These are phyloP conservation scores for Gaeumannomyces tritici DNA, from an alignment of 2,329 filamentous ascomycete species.

Conservation along the genomic window DNA sequence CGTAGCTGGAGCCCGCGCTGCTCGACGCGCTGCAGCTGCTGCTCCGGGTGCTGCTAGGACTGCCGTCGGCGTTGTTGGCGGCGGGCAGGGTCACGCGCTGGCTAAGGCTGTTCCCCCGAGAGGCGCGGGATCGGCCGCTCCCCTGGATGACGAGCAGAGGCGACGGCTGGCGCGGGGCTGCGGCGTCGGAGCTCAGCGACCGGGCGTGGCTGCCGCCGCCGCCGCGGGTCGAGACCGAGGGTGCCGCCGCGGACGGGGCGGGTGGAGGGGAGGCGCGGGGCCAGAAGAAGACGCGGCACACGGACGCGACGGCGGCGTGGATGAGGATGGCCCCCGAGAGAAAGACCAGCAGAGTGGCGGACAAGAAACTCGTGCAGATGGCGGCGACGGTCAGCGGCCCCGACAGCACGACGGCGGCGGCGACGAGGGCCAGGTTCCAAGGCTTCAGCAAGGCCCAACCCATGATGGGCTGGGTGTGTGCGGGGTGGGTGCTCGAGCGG, in stretches of 20 bases:
- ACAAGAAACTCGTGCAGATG: constrained; percentile 6
- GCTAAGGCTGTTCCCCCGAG: not conserved
- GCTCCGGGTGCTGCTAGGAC: not conserved
- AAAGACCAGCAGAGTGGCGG: not conserved
- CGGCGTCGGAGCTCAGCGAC: not conserved
- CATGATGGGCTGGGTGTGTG: not conserved
- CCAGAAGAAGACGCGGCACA: constrained; percentile 1
- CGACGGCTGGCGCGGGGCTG: not conserved
- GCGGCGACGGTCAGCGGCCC: constrained; percentile 4
- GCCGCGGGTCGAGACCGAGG: not conserved
- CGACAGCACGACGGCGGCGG: not conserved
- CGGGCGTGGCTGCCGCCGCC: not conserved
- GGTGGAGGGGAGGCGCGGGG: not conserved
- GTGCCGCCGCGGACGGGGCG: not conserved
- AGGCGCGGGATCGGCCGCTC: not conserved
- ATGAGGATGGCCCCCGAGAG: constrained; percentile 2
- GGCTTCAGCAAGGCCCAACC: constrained; percentile 1
- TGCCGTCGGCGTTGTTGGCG: not conserved
- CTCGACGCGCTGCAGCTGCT: not conserved
- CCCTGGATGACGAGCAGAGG: constrained; percentile 2
- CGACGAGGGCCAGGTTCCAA: constrained; percentile 1
- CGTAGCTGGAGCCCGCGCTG: not conserved
- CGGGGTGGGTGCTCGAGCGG: not conserved
- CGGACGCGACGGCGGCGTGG: not conserved
- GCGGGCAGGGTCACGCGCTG: not conserved